phyloP scores from a whole-genome alignment of 352 stramenopile species.

The Phytopythium mirpurense region DNA sequence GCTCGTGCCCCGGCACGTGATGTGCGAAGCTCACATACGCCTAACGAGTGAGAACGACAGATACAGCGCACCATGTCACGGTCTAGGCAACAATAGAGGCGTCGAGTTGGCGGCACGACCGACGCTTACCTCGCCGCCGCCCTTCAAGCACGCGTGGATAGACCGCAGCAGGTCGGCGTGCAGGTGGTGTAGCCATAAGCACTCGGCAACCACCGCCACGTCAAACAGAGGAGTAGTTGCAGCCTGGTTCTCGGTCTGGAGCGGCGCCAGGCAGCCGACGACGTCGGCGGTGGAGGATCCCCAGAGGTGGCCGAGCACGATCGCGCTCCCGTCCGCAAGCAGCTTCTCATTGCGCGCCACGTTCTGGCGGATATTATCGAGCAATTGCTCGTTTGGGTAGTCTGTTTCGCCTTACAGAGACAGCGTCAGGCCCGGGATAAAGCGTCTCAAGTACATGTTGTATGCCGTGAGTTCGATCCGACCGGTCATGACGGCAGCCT shows the following conservation, averaged over 20 bases:
- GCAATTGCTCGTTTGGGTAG: constrained; percentile 38
- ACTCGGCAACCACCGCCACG: constrained; percentile 44
- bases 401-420: constrained; percentile 15
- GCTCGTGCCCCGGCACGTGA: constrained; percentile 41
- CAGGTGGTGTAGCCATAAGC: constrained; percentile 45
- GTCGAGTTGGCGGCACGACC: not conserved
- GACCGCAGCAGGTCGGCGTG: constrained; percentile 38
- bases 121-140: constrained; percentile 20
- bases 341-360: constrained; percentile 29
- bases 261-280: constrained; percentile 11
- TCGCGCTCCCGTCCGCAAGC: constrained; percentile 17
- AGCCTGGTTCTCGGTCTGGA: not conserved
- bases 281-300: constrained; percentile 19
- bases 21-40: constrained; percentile 47
- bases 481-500: constrained; percentile 40
- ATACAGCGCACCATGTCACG: not conserved
- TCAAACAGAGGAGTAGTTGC: constrained; percentile 25
- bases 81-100: not conserved
- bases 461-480: not conserved
- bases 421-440: not conserved
- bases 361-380: constrained; percentile 41
- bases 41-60: no score
- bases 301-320: constrained; percentile 40
- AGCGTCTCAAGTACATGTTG: no score
- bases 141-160: constrained; percentile 28